These are phyloP conservation scores for Ceratocystiopsis minuta DNA, from an alignment of 2,329 filamentous ascomycete species.

Conservation along the genomic window DNA sequence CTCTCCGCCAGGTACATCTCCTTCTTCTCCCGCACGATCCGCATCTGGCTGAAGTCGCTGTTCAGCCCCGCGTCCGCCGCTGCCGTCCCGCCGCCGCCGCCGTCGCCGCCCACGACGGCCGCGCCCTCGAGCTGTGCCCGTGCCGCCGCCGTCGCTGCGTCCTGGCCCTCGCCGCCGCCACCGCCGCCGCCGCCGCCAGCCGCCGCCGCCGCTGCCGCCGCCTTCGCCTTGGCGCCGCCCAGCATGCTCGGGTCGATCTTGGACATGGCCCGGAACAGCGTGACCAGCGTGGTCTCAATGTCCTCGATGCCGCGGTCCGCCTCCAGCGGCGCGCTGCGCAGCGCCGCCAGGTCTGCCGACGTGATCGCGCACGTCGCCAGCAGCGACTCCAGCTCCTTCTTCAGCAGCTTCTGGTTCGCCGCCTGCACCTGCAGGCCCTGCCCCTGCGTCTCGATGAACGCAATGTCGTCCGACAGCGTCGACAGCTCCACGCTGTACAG, in stretches of 20 bases:
- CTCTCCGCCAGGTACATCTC: slow-evolving; percentile 71
- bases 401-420: slow-evolving; percentile 86
- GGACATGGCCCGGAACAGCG: slow-evolving; percentile 78
- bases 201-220: no score
- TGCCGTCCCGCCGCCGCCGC: slow-evolving; percentile 27
- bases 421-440: slow-evolving; percentile 95
- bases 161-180: not conserved
- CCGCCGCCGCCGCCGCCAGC: slow-evolving; percentile 10
- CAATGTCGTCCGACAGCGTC: slow-evolving; percentile 85
- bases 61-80: slow-evolving; percentile 26
- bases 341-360: slow-evolving; percentile 50
- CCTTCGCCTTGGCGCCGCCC: no score
- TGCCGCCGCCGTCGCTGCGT: slow-evolving; percentile 26
- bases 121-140: slow-evolving; percentile 10
- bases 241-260: slow-evolving; percentile 57
- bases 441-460: slow-evolving; percentile 92
- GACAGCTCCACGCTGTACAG: slow-evolving; percentile 88
- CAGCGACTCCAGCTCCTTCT: slow-evolving; percentile 75
- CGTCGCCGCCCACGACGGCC: slow-evolving; percentile 19
- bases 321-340: slow-evolving; percentile 58
- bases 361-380: slow-evolving; percentile 84
- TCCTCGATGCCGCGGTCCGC: slow-evolving; percentile 52
- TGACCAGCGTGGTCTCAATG: slow-evolving; percentile 60
- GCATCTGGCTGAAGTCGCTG: slow-evolving; percentile 73
- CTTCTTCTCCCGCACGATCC: slow-evolving; percentile 85